Percentiles rank a stretch among this genome's conserved stretches.
phyloP scores from a whole-genome alignment of 73 alveolate genomes.

The Paramecium octaurelia region DNA sequence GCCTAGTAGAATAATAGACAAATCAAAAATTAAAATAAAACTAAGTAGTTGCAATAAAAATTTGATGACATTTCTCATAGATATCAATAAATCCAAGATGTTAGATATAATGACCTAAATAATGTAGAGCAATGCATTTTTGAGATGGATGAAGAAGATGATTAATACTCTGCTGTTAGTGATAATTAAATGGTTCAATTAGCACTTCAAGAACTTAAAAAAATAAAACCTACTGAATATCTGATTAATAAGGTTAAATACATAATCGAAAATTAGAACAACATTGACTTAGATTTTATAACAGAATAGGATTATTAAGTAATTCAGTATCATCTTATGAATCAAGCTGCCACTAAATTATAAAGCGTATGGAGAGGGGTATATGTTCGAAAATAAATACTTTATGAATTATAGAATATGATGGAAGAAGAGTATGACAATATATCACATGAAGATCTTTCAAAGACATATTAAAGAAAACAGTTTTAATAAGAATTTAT shows the following conservation, averaged over 20 bases:
- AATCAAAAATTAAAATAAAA: not conserved
- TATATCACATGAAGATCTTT: not conserved
- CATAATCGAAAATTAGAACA: not conserved
- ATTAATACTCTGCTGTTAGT: not conserved
- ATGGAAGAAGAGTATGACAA: not conserved
- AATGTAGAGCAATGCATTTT: not conserved
- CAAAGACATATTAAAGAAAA: not conserved
- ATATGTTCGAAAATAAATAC: not conserved
- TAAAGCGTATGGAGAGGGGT: conserved; percentile 23
- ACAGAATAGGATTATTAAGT: not conserved
- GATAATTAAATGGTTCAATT: not conserved
- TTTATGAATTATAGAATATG: not conserved
- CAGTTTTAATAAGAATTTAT: not conserved
- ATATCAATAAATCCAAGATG: not conserved
- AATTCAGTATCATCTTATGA: not conserved
- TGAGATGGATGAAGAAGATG: not conserved
- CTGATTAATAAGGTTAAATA: not conserved
- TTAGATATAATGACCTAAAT: not conserved
- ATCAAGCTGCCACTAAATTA: not conserved
- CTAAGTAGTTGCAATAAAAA: not conserved
- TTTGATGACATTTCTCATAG: not conserved
- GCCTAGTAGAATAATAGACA: not conserved
- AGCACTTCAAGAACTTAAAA: not conserved
- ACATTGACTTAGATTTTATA: not conserved
- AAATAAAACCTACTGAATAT: not conserved